Percentiles rank a stretch among this genome's conserved stretches.
These are phyloP conservation scores for Dalbergia cochinchinensis DNA, from an alignment of 306 rosid genomes.

Conservation along the genomic window DNA sequence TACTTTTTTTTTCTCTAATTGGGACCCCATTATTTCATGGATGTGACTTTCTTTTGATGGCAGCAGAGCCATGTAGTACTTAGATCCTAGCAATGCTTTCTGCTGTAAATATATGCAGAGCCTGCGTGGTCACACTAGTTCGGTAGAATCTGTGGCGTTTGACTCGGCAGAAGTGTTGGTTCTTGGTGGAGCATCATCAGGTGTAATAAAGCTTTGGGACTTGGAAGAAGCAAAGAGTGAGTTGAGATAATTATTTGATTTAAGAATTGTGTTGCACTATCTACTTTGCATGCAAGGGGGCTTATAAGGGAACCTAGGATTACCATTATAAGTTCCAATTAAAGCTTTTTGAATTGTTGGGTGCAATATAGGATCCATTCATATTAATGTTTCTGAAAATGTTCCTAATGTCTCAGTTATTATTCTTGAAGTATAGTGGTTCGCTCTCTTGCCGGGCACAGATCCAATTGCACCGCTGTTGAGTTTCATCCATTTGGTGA, in stretches of 20 bases:
- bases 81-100: constrained; percentile 31
- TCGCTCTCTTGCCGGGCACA: constrained; percentile 96
- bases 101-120: constrained; percentile 55
- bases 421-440: constrained; percentile 96
- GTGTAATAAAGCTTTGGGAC: constrained; percentile 81
- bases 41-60: constrained; percentile 5
- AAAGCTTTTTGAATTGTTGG: constrained; percentile 14
- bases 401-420: constrained; percentile 55
- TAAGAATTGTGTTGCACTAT: constrained; percentile 17
- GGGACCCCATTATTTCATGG: constrained; percentile 1
- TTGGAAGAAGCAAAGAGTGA: constrained; percentile 83
- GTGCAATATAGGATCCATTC: background rate
- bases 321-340: constrained; percentile 24
- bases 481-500: constrained; percentile 99
- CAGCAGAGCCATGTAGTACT: constrained; percentile 18
- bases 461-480: constrained; percentile 86
- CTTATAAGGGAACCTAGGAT: constrained; percentile 32
- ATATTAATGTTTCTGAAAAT: constrained; percentile 18
- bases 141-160: constrained; percentile 75
- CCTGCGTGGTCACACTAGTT: constrained; percentile 70
- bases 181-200: constrained; percentile 78
- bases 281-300: constrained; percentile 15
- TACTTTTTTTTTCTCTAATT: background rate
- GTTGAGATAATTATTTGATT: constrained; percentile 45
- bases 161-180: constrained; percentile 78